Conservation (phyloP, 2,329 filamentous ascomycete species). For the Alternaria sp. region DNA sequence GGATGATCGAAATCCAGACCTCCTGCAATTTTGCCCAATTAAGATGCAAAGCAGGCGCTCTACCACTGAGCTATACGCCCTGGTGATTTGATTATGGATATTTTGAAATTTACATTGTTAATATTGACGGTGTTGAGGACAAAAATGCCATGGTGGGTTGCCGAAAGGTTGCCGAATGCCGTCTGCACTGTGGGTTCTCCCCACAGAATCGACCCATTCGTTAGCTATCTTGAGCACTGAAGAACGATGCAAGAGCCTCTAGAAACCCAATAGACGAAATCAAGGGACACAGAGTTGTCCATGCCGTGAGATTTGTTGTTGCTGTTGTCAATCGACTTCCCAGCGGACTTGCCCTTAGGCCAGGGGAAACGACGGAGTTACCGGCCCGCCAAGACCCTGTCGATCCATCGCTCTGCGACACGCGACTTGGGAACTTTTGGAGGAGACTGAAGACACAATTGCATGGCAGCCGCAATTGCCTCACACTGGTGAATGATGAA, state of each 20-base stretch:
- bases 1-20: constrained; percentile 45
- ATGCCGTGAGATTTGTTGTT: too few relatives aligned
- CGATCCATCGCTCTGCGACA: constrained; percentile 8
- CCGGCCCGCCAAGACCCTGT: constrained; percentile 17
- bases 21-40: constrained; percentile 29
- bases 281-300: too few relatives aligned
- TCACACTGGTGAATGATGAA: constrained; percentile 34
- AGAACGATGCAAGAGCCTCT: too few relatives aligned
- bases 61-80: constrained; percentile 50
- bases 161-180: too few relatives aligned
- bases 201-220: too few relatives aligned
- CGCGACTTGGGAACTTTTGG: constrained; percentile 2
- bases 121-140: background rate
- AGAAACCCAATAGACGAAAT: too few relatives aligned
- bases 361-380: background rate
- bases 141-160: too few relatives aligned
- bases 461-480: background rate
- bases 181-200: too few relatives aligned
- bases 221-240: too few relatives aligned
- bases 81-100: background rate
- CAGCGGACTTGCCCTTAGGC: background rate
- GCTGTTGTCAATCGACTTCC: too few relatives aligned
- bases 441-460: background rate
- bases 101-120: background rate
- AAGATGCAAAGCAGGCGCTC: constrained; percentile 49